Evolutionary conservation across 768 basidiomycete genomes (phyloP).

Genomic region (Ramaria sp.): DNA sequence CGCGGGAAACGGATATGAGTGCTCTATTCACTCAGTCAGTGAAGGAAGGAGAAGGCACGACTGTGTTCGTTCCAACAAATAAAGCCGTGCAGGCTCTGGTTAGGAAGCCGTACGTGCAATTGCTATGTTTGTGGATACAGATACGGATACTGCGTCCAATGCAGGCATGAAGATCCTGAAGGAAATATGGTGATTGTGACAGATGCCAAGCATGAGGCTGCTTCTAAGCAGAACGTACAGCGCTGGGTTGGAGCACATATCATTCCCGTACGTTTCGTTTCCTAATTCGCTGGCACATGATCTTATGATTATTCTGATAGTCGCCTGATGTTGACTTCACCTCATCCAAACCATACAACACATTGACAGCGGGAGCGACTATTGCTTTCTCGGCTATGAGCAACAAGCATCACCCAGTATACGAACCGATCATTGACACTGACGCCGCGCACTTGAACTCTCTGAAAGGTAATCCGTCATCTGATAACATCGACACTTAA

Average conservation of each 20-base stretch:
- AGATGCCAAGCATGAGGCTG: constrained; percentile 53
- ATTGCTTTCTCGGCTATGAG: constrained; percentile 37
- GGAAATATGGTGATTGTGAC: constrained; percentile 37
- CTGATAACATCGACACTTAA: neutral
- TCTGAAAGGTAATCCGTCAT: neutral
- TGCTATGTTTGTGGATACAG: neutral
- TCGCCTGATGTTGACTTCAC: neutral
- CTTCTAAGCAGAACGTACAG: constrained; percentile 57
- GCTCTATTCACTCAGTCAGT: constrained; percentile 27
- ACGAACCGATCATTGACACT: neutral
- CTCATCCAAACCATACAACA: constrained; percentile 35
- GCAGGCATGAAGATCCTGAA: constrained; percentile 18
- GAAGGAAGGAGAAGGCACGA: constrained; percentile 25
- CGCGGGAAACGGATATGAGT: constrained; percentile 59
- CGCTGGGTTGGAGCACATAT: constrained; percentile 79
- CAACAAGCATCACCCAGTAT: neutral
- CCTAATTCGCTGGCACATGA: neutral
- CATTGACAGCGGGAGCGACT: constrained; percentile 47
- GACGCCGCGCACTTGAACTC: neutral
- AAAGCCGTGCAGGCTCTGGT: constrained; percentile 76
- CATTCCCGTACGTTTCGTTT: constrained; percentile 48
- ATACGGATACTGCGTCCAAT: neutral
- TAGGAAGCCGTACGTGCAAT: constrained; percentile 66
- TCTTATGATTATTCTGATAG: neutral
- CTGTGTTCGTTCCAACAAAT: constrained; percentile 77